Conservation (phyloP, 1,139 yeast genomes). For the Kodamaea alishanica region DNA sequence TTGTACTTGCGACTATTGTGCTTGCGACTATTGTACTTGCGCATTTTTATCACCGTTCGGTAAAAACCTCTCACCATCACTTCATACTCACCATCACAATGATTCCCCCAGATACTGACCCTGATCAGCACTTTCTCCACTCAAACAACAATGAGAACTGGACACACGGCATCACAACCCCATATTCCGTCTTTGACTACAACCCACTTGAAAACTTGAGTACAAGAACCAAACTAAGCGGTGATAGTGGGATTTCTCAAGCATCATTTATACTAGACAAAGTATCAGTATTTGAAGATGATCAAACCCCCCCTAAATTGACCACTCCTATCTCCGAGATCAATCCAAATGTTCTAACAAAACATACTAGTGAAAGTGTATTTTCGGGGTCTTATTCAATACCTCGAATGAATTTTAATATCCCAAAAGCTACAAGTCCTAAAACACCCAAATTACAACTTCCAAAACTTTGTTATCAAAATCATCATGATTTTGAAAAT, state of each 20-base stretch:
- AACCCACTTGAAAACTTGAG: constrained; percentile 13
- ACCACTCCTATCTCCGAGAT: constrained; percentile 1
- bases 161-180: constrained; percentile 30
- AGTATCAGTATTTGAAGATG: constrained; percentile 10
- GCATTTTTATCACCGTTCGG: no score
- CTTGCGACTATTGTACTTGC: no score
- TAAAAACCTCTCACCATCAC: no score
- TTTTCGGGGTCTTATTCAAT: constrained; percentile 32
- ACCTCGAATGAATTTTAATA: constrained; percentile 28
- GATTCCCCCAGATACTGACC: no score
- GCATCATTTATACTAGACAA: constrained; percentile 28
- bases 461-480: constrained; percentile 33
- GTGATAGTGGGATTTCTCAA: constrained; percentile 22
- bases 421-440: constrained; percentile 13
- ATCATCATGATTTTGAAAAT: constrained; percentile 32
- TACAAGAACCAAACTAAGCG: constrained; percentile 17
- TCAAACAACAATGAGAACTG: constrained; percentile 15
- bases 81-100: no score
- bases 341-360: constrained; percentile 12
- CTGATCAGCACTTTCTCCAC: neutral
- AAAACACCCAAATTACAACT: constrained; percentile 12
- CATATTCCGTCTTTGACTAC: constrained; percentile 28
- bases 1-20: no score
- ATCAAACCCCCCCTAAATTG: constrained; percentile 1
- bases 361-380: constrained; percentile 18